Evolutionary conservation across 1,139 yeast species (phyloP).

Genomic region (Yamadazyma dendronema): DNA sequence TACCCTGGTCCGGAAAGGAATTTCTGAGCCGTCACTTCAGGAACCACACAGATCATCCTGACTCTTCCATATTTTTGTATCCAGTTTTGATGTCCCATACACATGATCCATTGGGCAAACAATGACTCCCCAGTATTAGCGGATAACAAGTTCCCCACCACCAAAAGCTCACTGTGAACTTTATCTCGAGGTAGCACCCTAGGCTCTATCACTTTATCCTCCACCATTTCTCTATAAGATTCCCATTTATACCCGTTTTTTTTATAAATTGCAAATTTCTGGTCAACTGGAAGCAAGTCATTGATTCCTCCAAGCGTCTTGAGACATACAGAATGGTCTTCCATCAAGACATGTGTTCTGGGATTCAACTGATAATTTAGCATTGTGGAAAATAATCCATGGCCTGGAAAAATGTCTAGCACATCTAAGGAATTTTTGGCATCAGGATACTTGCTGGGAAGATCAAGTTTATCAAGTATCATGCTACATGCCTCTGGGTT

Average conservation of each 20-base stretch:
- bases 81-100: conserved; percentile 74
- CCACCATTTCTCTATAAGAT: conserved; percentile 47
- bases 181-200: conserved; percentile 36
- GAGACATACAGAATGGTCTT: conserved; percentile 42
- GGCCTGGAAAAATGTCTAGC: conserved; percentile 63
- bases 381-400: conserved; percentile 52
- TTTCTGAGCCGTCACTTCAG: conserved; percentile 59
- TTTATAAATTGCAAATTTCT: conserved; percentile 29
- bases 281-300: conserved; percentile 23
- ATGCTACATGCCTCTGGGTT: conserved; percentile 30
- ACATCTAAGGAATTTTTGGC: conserved; percentile 47
- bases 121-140: conserved; percentile 59
- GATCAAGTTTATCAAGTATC: conserved; percentile 42
- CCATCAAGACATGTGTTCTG: conserved; percentile 57
- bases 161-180: conserved; percentile 61
- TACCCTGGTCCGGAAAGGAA: conserved; percentile 52
- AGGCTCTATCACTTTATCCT: conserved; percentile 43
- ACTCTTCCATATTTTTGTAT: conserved; percentile 71
- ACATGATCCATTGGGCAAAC: conserved; percentile 72
- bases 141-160: conserved; percentile 62
- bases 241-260: conserved; percentile 67
- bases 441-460: conserved; percentile 41
- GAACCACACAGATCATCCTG: conserved; percentile 63
- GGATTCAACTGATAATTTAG: conserved; percentile 60
- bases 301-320: conserved; percentile 27